phyloP scores from a whole-genome alignment of 345 rosid genomes.

The Lepidium aucheri region DNA sequence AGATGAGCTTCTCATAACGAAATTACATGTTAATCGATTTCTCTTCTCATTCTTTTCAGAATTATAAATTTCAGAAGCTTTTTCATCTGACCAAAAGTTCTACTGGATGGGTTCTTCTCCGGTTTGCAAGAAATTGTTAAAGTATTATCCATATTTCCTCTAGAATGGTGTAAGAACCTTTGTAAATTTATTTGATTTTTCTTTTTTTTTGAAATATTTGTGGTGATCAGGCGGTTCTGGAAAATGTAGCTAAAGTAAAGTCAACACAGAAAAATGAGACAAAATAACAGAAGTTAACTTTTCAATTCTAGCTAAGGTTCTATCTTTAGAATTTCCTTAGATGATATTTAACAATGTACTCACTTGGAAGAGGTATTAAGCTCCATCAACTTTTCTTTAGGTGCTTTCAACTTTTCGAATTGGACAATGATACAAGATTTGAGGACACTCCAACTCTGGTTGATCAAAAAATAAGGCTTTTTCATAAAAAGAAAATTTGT shows the following conservation, averaged over 20 bases:
- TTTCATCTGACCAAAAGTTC: no score
- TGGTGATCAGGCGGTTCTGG: background rate
- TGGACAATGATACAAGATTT: conserved; percentile 74
- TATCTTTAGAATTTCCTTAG: background rate
- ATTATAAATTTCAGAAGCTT: no score
- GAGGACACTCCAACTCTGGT: conserved; percentile 87
- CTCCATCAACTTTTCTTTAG: conserved; percentile 24
- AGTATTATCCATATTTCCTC: no score
- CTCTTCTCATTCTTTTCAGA: no score
- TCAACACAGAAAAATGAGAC: conserved; percentile 69
- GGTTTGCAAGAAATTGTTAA: no score
- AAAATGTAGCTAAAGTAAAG: conserved; percentile 78
- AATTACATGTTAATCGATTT: no score
- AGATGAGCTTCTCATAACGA: no score
- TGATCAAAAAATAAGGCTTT: no score
- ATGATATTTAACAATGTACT: background rate
- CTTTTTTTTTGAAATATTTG: background rate
- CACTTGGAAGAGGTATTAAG: background rate
- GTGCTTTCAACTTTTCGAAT: conserved; percentile 67
- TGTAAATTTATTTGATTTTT: background rate
- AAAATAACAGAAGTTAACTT: conserved; percentile 67
- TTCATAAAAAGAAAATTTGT: conserved; percentile 25
- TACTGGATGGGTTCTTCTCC: no score
- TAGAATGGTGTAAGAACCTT: no score
- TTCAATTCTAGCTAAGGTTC: conserved; percentile 5